Conservation (phyloP, 1,139 yeast species). For the Eremothecium cymbalariae region DNA sequence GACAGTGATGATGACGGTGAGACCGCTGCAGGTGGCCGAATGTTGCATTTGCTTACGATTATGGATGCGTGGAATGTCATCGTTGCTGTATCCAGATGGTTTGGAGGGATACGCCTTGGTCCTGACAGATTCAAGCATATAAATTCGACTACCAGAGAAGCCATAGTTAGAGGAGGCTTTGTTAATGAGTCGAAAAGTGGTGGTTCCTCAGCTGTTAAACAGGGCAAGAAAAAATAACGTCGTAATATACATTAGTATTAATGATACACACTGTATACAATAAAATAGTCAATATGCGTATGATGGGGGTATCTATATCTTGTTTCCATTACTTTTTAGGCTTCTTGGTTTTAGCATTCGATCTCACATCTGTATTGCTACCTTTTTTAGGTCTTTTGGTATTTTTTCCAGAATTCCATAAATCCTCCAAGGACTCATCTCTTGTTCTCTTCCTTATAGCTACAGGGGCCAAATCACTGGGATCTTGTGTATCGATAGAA, state of each 20-base stretch:
- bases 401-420: not conserved
- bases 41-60: constrained; percentile 68
- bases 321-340: no score
- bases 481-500: not conserved
- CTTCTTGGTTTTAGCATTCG: no score
- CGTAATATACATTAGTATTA: no score
- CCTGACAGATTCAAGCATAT: constrained; percentile 93
- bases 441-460: not conserved
- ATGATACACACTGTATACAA: no score
- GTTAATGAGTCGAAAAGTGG: constrained; percentile 11
- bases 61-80: constrained; percentile 83
- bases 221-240: no score
- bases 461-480: no score
- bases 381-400: not conserved
- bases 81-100: constrained; percentile 84
- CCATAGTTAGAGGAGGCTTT: constrained; percentile 58
- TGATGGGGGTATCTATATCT: no score
- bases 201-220: no score
- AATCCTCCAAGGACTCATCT: not conserved
- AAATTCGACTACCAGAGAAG: constrained; percentile 81
- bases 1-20: constrained; percentile 98
- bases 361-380: no score
- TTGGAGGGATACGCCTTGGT: constrained; percentile 85
- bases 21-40: constrained; percentile 87
- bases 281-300: no score